A percentile compares a stretch with the other conserved stretches of the same genome.
Conservation (phyloP, 257 asterid species). For the Capsicum chinense region DNA sequence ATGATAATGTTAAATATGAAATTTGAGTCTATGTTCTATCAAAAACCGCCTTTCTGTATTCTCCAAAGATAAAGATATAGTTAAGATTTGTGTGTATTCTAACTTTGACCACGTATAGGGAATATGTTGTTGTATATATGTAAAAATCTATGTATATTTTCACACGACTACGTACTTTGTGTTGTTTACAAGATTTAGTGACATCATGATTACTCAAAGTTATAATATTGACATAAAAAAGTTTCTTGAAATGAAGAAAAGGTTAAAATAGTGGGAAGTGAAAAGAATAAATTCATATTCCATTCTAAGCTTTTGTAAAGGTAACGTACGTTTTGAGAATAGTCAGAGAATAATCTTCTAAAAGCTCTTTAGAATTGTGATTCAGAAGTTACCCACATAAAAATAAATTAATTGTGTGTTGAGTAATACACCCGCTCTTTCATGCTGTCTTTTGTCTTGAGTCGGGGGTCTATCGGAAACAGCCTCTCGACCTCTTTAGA, state of each 20-base stretch:
- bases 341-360: constrained; percentile 33
- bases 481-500: no score
- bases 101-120: no score
- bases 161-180: background rate
- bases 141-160: no score
- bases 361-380: background rate
- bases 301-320: constrained; percentile 23
- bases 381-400: constrained; percentile 33
- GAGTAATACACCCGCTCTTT: no score
- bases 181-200: constrained; percentile 14
- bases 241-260: constrained; percentile 25
- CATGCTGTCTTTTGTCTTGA: no score
- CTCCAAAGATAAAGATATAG: no score
- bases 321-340: constrained; percentile 26
- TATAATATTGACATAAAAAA: constrained; percentile 14
- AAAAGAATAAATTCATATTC: constrained; percentile 5
- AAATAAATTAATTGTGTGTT: background rate
- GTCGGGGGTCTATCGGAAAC: no score
- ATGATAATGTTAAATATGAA: background rate
- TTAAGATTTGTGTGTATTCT: no score
- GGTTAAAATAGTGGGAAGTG: background rate
- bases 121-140: no score
- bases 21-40: no score
- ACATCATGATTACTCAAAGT: background rate
- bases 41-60: no score